Evolutionary conservation across 2,329 filamentous ascomycete genomes (phyloP).

Genomic region (Apiospora saccharicola): DNA sequence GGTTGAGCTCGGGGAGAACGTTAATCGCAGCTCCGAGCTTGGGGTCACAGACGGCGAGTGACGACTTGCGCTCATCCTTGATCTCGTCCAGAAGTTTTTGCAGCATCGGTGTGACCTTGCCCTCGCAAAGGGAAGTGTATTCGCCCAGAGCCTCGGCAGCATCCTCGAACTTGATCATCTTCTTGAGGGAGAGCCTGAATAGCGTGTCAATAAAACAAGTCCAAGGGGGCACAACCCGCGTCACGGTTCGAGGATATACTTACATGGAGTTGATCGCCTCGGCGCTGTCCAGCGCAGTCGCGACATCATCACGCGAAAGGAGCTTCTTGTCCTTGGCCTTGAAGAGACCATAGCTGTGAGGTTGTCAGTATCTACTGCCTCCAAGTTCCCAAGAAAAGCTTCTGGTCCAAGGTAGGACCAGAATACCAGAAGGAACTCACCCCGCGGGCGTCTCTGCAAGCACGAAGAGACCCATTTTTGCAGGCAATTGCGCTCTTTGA

Average conservation of each 20-base stretch:
- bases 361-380: conserved; percentile 33
- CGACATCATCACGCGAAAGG: conserved; percentile 84
- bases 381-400: conserved; percentile 25
- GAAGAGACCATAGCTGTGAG: conserved; percentile 88
- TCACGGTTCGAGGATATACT: conserved; percentile 51
- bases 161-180: conserved; percentile 97
- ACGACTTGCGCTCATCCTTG: conserved; percentile 97
- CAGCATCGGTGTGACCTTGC: conserved; percentile 92
- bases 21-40: conserved; percentile 92
- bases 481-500: conserved; percentile 31
- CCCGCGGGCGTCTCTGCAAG: conserved; percentile 90
- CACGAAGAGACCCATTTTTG: conserved; percentile 87
- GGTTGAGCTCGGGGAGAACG: conserved; percentile 86
- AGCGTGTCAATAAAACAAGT: conserved; percentile 25
- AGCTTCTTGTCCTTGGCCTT: conserved; percentile 99
- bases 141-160: conserved; percentile 90
- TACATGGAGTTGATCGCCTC: conserved; percentile 89
- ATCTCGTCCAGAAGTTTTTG: conserved; percentile 83
- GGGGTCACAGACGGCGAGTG: conserved; percentile 90
- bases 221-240: background rate
- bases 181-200: conserved; percentile 87
- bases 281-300: conserved; percentile 76
- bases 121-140: conserved; percentile 86
- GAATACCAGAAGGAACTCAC: conserved; percentile 53
- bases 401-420: conserved; percentile 18